Evolutionary conservation across 2,329 filamentous ascomycete species (phyloP).

Genomic region (Cyclaneusma minus): DNA sequence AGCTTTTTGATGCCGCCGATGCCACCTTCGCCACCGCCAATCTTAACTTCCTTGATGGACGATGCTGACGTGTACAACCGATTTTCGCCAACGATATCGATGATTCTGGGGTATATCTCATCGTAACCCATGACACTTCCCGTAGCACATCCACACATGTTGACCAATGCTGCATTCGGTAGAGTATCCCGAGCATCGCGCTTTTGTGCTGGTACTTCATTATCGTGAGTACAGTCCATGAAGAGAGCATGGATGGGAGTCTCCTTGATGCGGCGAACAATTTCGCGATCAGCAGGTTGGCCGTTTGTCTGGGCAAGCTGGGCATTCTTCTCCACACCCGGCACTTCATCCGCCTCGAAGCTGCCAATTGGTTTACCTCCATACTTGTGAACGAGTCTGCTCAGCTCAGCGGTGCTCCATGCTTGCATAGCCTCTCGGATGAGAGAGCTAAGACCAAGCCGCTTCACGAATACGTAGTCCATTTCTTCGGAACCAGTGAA

Average conservation of each 20-base stretch:
- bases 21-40: slow-evolving; percentile 60
- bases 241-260: slow-evolving; percentile 85
- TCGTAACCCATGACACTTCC: slow-evolving; percentile 98
- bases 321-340: slow-evolving; percentile 37
- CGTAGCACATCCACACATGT: slow-evolving; percentile 88
- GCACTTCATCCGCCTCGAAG: slow-evolving; percentile 84
- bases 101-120: slow-evolving; percentile 81
- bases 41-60: slow-evolving; percentile 46
- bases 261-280: slow-evolving; percentile 70
- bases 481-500: slow-evolving; percentile 93
- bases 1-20: slow-evolving; percentile 87
- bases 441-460: slow-evolving; percentile 76
- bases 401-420: slow-evolving; percentile 88
- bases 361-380: slow-evolving; percentile 90
- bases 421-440: slow-evolving; percentile 98
- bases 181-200: slow-evolving; percentile 86
- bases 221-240: slow-evolving; percentile 99
- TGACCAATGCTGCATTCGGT: slow-evolving; percentile 83
- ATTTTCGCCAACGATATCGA: slow-evolving; percentile 87
- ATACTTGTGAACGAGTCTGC: slow-evolving; percentile 82
- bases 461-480: slow-evolving; percentile 91
- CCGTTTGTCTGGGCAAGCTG: slow-evolving; percentile 12
- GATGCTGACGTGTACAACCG: slow-evolving; percentile 68
- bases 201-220: slow-evolving; percentile 91
- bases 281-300: slow-evolving; percentile 32